These are phyloP conservation scores for Myxozyma lipomycoides DNA, from an alignment of 805 yeast species.

Conservation along the genomic window DNA sequence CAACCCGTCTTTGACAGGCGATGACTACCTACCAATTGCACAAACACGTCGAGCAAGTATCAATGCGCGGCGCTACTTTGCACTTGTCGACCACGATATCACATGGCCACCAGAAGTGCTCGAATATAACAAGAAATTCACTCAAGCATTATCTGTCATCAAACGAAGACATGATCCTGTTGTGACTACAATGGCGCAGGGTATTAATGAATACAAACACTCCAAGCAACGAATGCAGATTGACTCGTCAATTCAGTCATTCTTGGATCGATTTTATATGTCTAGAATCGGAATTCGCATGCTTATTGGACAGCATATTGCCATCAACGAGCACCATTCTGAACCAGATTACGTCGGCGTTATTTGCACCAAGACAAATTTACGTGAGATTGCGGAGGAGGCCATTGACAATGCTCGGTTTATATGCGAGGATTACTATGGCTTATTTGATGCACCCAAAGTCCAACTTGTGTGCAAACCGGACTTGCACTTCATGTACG, in stretches of 20 bases:
- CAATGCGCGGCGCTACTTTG: conserved; percentile 44
- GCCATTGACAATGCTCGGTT: conserved; percentile 88
- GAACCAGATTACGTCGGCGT: conserved; percentile 78
- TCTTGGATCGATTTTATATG: conserved; percentile 83
- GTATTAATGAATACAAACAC: conserved; percentile 85
- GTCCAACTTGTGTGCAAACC: conserved; percentile 73
- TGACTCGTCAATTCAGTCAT: conserved; percentile 70
- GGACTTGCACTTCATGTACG: conserved; percentile 80
- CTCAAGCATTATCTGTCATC: conserved; percentile 62
- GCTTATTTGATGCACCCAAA: conserved; percentile 78
- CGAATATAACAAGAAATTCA: conserved; percentile 64
- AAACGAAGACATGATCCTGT: conserved; percentile 88
- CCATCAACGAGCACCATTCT: conserved; percentile 63
- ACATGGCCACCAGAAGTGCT: conserved; percentile 72
- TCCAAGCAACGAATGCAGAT: conserved; percentile 46
- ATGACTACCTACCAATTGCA: conserved; percentile 13
- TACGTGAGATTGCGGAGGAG: conserved; percentile 76
- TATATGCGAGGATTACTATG: conserved; percentile 88
- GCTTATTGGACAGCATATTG: conserved; percentile 92
- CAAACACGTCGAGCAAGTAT: background rate
- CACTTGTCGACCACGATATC: conserved; percentile 50
- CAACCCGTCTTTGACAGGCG: conserved; percentile 21
- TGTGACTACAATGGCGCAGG: conserved; percentile 77
- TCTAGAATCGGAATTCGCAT: conserved; percentile 87
- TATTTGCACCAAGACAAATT: conserved; percentile 78